A percentile compares a stretch with the other conserved stretches of the same genome.
These are phyloP conservation scores for Pseudogymnoascus pannorum DNA, from an alignment of 2,329 filamentous ascomycete species.

Conservation along the genomic window DNA sequence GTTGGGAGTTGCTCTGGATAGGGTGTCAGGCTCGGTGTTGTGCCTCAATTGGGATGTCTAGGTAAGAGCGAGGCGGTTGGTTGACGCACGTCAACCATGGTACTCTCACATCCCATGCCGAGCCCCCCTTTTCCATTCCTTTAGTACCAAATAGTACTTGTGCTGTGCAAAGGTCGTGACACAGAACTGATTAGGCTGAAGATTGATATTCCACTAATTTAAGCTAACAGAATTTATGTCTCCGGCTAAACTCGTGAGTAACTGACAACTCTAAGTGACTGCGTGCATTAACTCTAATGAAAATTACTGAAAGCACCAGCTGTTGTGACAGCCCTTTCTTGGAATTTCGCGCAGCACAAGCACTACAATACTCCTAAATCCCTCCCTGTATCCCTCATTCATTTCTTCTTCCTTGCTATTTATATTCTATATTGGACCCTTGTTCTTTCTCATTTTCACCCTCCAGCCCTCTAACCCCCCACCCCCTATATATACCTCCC, in stretches of 20 bases:
- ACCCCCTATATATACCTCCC: not conserved
- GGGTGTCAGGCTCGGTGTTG: not conserved
- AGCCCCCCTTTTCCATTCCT: not conserved
- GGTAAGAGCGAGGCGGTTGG: not conserved
- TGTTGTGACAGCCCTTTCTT: not conserved
- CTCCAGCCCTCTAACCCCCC: not conserved
- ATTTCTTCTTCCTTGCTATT: not conserved
- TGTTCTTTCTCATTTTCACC: not conserved
- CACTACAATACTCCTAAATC: not conserved
- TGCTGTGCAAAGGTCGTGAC: not conserved
- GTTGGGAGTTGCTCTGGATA: not conserved
- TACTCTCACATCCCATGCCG: not conserved
- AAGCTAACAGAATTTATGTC: not conserved
- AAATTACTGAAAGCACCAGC: not conserved
- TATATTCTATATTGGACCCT: not conserved
- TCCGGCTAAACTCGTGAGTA: not conserved
- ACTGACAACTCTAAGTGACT: not conserved
- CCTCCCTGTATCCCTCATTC: not conserved
- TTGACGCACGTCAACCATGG: not conserved
- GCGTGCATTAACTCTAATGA: not conserved
- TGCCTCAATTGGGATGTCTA: not conserved
- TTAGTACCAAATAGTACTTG: not conserved
- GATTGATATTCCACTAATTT: not conserved
- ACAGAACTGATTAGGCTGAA: not conserved
- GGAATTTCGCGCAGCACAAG: not conserved